These are phyloP conservation scores for Silene conica DNA, from an alignment of 148 eudicot species.

Conservation along the genomic window DNA sequence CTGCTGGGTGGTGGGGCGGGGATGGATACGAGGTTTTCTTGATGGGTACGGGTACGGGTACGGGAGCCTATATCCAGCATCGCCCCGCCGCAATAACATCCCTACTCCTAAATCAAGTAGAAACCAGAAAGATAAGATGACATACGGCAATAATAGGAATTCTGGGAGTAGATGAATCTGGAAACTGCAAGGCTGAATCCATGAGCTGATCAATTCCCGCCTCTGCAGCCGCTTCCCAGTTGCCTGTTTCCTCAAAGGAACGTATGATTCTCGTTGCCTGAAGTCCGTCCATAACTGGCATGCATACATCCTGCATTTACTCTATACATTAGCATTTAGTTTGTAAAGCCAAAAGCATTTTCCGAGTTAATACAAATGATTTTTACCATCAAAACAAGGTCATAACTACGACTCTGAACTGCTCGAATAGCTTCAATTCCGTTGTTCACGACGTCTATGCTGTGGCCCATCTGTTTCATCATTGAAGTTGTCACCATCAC, in stretches of 20 bases:
- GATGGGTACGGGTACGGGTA: too few species aligned
- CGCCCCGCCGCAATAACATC: too few species aligned
- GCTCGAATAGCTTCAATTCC: conserved; percentile 91
- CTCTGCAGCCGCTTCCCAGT: conserved; percentile 70
- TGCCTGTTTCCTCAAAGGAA: conserved; percentile 77
- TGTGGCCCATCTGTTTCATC: conserved; percentile 82
- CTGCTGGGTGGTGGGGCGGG: too few species aligned
- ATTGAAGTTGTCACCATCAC: conserved; percentile 79
- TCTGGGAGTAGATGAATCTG: conserved; percentile 34
- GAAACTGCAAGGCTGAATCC: conserved; percentile 24
- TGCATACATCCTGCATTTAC: conserved; percentile 74
- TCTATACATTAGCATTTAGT: not conserved
- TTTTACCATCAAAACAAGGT: conserved; percentile 85
- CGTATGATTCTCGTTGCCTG: conserved; percentile 86
- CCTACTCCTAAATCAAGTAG: too few species aligned
- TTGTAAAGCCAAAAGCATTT: not conserved
- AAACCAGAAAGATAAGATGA: not conserved
- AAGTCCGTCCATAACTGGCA: conserved; percentile 97
- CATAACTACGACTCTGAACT: conserved; percentile 52
- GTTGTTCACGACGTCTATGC: conserved; percentile 69
- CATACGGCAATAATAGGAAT: conserved; percentile 82
- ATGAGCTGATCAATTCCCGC: conserved; percentile 62
- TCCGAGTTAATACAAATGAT: not conserved
- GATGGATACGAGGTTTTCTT: too few species aligned
- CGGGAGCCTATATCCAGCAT: too few species aligned